These are phyloP conservation scores for Suhomyces emberorum DNA, from an alignment of 805 yeast genomes.

Conservation along the genomic window DNA sequence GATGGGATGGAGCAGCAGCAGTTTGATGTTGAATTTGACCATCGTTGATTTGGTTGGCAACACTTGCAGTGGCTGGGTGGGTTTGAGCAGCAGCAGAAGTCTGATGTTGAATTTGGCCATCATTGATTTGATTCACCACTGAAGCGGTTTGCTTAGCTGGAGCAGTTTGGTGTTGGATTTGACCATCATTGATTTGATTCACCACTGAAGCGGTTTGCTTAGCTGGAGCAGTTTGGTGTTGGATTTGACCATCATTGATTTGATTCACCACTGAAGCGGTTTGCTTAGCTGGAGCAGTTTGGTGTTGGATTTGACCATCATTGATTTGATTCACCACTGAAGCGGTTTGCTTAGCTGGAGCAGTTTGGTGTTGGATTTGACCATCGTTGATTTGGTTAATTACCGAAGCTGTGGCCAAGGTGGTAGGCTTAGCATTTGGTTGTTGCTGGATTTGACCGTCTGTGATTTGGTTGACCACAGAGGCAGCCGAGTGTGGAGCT, in stretches of 20 bases:
- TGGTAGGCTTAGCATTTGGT: conserved; percentile 12
- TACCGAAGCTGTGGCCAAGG: conserved; percentile 24
- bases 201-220: conserved; percentile 27
- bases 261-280: conserved; percentile 21
- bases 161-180: conserved; percentile 28
- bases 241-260: conserved; percentile 31
- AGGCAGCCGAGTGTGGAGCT: no score
- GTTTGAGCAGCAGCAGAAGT: conserved; percentile 34
- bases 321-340: conserved; percentile 5
- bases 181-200: conserved; percentile 32
- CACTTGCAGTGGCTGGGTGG: conserved; percentile 23
- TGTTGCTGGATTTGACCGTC: conserved; percentile 30
- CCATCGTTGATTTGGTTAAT: conserved; percentile 41
- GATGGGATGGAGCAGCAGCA: conserved; percentile 7
- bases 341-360: conserved; percentile 14
- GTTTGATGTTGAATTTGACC: conserved; percentile 25
- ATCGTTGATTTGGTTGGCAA: conserved; percentile 41
- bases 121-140: conserved; percentile 32
- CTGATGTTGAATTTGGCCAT: conserved; percentile 29
- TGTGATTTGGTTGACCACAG: conserved; percentile 18
- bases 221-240: conserved; percentile 16
- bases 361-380: conserved; percentile 26
- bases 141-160: conserved; percentile 13
- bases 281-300: conserved; percentile 10
- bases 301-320: conserved; percentile 31